Percentiles rank a stretch among this genome's conserved stretches.
phyloP scores from a whole-genome alignment of 83 land plant genomes.

The Thuja plicata region DNA sequence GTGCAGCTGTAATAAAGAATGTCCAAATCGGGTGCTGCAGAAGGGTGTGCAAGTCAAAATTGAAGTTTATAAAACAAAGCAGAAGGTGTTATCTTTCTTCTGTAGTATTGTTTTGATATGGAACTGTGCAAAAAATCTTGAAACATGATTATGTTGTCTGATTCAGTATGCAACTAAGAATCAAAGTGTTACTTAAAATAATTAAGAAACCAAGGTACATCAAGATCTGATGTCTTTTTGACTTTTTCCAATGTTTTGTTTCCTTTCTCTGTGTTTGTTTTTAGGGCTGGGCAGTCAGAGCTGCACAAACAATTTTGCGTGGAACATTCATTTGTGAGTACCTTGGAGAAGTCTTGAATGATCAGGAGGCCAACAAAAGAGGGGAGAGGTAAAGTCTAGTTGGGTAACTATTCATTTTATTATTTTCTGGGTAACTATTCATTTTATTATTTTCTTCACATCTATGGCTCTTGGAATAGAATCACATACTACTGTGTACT shows the following conservation, averaged over 20 bases:
- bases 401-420: not conserved
- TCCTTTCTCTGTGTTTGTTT: conserved; percentile 2
- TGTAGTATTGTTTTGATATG: not conserved
- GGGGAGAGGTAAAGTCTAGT: conserved; percentile 56
- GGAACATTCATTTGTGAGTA: conserved; percentile 97
- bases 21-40: conserved; percentile 90
- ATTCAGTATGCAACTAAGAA: not conserved
- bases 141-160: not conserved
- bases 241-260: conserved; percentile 2
- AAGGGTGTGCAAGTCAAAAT: conserved; percentile 86
- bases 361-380: conserved; percentile 75
- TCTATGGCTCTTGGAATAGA: not conserved
- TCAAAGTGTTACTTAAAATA: not conserved
- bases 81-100: conserved; percentile 53
- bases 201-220: not conserved
- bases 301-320: conserved; percentile 76
- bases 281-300: conserved; percentile 99
- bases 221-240: not conserved
- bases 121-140: not conserved
- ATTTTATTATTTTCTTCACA: not conserved
- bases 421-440: not conserved
- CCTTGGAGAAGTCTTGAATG: conserved; percentile 89
- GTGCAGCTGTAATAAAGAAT: conserved; percentile 72
- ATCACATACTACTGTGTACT: not conserved
- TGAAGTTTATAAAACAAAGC: conserved; percentile 84